A percentile compares a stretch with the other conserved stretches of the same genome.
Conservation (phyloP, 768 basidiomycete genomes). For the Russula virescens region DNA sequence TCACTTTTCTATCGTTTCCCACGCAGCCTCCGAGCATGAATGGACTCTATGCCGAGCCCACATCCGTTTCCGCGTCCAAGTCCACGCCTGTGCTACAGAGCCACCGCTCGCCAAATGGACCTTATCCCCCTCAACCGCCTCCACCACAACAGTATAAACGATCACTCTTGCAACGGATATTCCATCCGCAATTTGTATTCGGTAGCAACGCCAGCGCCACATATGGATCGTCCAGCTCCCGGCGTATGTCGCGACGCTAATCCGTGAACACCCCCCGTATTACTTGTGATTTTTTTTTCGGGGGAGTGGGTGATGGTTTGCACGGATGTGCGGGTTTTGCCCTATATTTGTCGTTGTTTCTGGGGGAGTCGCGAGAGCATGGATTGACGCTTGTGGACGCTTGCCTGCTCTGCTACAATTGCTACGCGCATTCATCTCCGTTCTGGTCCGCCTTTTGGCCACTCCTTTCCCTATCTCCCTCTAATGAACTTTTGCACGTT, state of each 20-base stretch:
- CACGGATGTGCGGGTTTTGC: slow-evolving; percentile 4
- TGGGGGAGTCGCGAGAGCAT: not conserved
- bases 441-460: slow-evolving; percentile 5
- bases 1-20: not conserved
- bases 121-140: not conserved
- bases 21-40: slow-evolving; percentile 17
- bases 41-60: slow-evolving; percentile 16
- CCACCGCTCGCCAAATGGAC: slow-evolving; percentile 4
- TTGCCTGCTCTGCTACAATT: slow-evolving; percentile 9
- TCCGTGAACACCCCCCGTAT: not conserved
- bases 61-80: slow-evolving; percentile 7
- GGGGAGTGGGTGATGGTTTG: not conserved
- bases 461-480: not conserved
- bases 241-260: slow-evolving; percentile 12
- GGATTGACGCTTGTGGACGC: slow-evolving; percentile 5
- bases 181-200: slow-evolving; percentile 19
- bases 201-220: not conserved
- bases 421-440: slow-evolving; percentile 16
- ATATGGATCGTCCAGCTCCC: not conserved
- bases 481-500: slow-evolving; percentile 7
- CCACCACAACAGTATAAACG: slow-evolving; percentile 14
- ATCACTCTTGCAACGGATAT: slow-evolving; percentile 21
- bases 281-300: not conserved
- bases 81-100: slow-evolving; percentile 16
- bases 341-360: slow-evolving; percentile 8